Evolutionary conservation across 2,329 filamentous ascomycete genomes (phyloP), one percentile per base, ranked within the genome.

Genomic region (Knoxdaviesia capensis): DNA sequence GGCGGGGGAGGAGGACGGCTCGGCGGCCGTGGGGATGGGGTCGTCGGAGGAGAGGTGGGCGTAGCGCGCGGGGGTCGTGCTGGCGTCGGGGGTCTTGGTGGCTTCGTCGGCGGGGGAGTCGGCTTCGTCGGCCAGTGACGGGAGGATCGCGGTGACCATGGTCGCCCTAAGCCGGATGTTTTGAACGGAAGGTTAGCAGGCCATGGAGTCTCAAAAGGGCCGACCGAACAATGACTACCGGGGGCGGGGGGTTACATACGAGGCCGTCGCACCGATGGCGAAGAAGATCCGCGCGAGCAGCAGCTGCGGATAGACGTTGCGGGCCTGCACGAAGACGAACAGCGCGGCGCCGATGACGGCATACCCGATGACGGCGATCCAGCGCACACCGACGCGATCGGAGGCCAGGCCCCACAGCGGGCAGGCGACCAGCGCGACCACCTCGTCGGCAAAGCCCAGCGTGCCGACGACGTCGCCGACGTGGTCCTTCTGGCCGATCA

Each of bases 111-210:
- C 43, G 50, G 53, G 46, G 2, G 51, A 48, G 35, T 53, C 54
- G 35, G 54, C 60, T 32, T 73, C 69, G 47, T 70, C 69, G 5
- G 74, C 77, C 49, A 80, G 59, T 7, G 71, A 77, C 1, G 90
- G 90, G 29, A 98, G 66, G 38, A 93, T 85, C 4, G 90, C 90
- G 6, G 90, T 96, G 20, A 98, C 90, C 90, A 98, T 98, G 1
- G 90, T 96, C 9, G 86, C 71, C 5, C 71, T 75, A 43, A 7
- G 46, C 6, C 7, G 31, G 6, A 39, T 31, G 30, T 36, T 36
- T 20, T 40, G 29, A 42, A 31, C 5, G n/a, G 20, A 11, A 33
- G n/a, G n/a, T 38, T 33, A 39, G 41, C 31, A 41, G 9, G 41
- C n/a, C n/a, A n/a, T n/a, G n/a, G n/a, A n/a, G n/a, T n/a, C n/a